Conservation (phyloP, 116 monocot species). For the Cymodocea nodosa region DNA sequence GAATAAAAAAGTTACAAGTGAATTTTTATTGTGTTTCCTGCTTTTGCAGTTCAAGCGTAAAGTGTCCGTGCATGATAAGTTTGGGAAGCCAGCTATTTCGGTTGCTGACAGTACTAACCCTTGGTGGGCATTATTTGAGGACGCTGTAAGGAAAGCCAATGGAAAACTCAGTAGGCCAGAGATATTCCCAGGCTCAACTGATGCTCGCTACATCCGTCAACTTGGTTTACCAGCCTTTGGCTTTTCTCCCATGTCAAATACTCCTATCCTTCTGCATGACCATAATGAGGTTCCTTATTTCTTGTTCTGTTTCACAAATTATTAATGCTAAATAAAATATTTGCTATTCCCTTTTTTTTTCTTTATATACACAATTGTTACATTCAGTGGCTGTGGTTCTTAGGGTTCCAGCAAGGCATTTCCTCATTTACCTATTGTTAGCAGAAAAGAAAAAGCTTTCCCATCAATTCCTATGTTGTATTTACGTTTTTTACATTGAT, state of each 20-base stretch:
- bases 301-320: background rate
- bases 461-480: too few species aligned
- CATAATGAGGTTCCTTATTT: constrained; percentile 75
- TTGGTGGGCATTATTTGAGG: constrained; percentile 65
- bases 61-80: constrained; percentile 40
- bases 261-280: constrained; percentile 82
- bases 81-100: constrained; percentile 72
- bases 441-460: too few species aligned
- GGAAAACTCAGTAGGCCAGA: constrained; percentile 73
- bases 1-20: too few species aligned
- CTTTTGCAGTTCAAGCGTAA: constrained; percentile 55
- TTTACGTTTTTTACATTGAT: too few species aligned
- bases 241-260: constrained; percentile 92
- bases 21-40: background rate
- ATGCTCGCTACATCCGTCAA: constrained; percentile 67
- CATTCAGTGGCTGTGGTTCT: too few species aligned
- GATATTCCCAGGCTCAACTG: constrained; percentile 90
- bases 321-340: too few species aligned
- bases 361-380: too few species aligned
- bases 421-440: too few species aligned
- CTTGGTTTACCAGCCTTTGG: constrained; percentile 84
- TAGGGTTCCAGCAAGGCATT: too few species aligned
- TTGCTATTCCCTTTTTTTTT: too few species aligned
- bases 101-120: constrained; percentile 56
- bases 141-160: constrained; percentile 59